Evolutionary conservation across 1,139 yeast species (phyloP), one percentile per base, ranked within the genome.

Genomic region (Lodderomyces parapsilosis): DNA sequence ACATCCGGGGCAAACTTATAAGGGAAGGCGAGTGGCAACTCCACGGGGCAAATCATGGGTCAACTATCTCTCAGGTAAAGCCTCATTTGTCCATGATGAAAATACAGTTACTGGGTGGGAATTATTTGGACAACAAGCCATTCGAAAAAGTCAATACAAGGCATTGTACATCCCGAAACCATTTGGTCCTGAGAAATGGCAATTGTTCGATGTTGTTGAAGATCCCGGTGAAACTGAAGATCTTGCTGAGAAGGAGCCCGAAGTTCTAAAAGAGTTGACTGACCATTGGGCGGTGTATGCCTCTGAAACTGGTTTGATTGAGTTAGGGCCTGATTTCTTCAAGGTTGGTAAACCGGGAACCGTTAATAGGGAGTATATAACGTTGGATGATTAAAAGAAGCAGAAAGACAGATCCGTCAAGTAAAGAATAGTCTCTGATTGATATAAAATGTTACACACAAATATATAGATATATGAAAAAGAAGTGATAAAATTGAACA

Each of bases 41-140:
- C 73, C 74, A 15, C 63, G 65, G 49, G 80, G 80, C 2, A 60
- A 58, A 39, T 70, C 79, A 0, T 72, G 78, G 76, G 51, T 58
- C 1, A 44, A 53, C 0, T 68, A 62, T 43, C 51, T 74, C 23
- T 33, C 40, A 1, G 65, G 62, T 3, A 42, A 57, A 15, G n/a
- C 54, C 1, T 57, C 54, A 3, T 48, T 51, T 13, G 65, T 73
- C 33, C 80, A 75, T 52, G 62, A 61, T 37, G 75, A 72, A 19
- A 71, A 75, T 11, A 66, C 71, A 1, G 76, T 75, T 4, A 71
- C 75, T n/a, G 83, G 83, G 0, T 78, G 83, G 83, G 83, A 78
- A 49, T 56, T 78, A 19, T 76, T 77, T 52, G 80, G 78, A 1
- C 80, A 77, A 51, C 80, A 74, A 47, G 83, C 82, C 0, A 66